Percentiles rank a stretch among this genome's conserved stretches.
Evolutionary conservation across 169 alveolate species (phyloP).

Genomic region (Cryptosporidium viatorum): DNA sequence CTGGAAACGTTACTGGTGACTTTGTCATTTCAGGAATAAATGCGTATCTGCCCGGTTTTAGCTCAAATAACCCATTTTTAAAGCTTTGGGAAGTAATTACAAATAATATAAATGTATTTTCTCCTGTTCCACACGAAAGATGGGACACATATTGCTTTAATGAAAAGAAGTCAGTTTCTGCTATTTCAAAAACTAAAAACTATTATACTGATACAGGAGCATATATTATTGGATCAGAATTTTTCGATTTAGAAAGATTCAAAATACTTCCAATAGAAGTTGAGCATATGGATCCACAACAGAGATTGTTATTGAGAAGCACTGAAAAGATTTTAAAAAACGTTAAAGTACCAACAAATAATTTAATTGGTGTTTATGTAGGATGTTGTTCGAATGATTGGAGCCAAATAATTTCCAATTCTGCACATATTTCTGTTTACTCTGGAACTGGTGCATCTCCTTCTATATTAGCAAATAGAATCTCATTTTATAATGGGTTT

Average conservation of each 20-base stretch:
- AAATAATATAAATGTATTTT: slow-evolving; percentile 1
- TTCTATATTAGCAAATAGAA: slow-evolving; percentile 80
- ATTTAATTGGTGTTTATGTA: slow-evolving; percentile 67
- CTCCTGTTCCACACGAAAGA: slow-evolving; percentile 66
- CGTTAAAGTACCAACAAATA: background rate
- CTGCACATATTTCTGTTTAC: slow-evolving; percentile 45
- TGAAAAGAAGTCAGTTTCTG: slow-evolving; percentile 19
- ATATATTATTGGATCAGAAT: slow-evolving; percentile 50
- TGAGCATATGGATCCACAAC: slow-evolving; percentile 75
- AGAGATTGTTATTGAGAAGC: slow-evolving; percentile 42
- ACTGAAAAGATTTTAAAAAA: slow-evolving; percentile 16
- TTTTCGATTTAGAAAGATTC: slow-evolving; percentile 7
- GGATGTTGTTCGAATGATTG: slow-evolving; percentile 75
- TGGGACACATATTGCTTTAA: slow-evolving; percentile 54
- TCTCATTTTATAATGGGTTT: slow-evolving; percentile 79
- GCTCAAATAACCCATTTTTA: slow-evolving; percentile 5
- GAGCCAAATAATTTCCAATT: slow-evolving; percentile 65
- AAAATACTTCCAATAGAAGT: slow-evolving; percentile 42
- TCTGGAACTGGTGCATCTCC: slow-evolving; percentile 82
- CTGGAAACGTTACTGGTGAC: background rate
- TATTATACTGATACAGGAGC: slow-evolving; percentile 67
- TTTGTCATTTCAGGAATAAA: slow-evolving; percentile 26
- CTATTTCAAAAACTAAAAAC: slow-evolving; percentile 16
- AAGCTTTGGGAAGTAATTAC: slow-evolving; percentile 36
- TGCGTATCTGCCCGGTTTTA: slow-evolving; percentile 67